Percentiles rank a stretch among this genome's conserved stretches.
phyloP scores from a whole-genome alignment of 352 stramenopile genomes.

The Pythium oligandrum region DNA sequence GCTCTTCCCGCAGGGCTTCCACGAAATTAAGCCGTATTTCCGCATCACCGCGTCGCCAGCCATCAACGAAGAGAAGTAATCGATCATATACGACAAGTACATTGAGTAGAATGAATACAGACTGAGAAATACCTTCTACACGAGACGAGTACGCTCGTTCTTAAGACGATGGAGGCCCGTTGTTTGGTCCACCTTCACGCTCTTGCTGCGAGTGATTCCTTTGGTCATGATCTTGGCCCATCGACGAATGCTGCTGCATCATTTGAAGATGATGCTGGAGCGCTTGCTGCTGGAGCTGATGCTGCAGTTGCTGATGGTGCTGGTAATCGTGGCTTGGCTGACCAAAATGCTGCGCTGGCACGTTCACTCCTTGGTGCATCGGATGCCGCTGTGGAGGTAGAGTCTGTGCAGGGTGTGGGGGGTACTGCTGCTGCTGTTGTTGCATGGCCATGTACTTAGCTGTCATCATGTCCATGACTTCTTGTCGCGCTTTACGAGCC shows the following conservation, averaged over 20 bases:
- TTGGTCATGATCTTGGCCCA: too few species aligned
- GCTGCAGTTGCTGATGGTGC: slow-evolving; percentile 34
- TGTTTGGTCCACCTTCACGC: too few species aligned
- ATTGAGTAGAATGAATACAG: too few species aligned
- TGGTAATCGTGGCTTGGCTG: slow-evolving; percentile 45
- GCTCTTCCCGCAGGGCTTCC: slow-evolving; percentile 74
- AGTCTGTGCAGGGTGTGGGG: slow-evolving; percentile 20
- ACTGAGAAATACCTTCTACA: too few species aligned
- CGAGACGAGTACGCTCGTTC: too few species aligned
- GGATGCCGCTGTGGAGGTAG: slow-evolving; percentile 16
- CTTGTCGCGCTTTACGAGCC: slow-evolving; percentile 66
- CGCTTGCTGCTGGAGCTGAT: slow-evolving; percentile 42
- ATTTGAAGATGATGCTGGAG: slow-evolving; percentile 41
- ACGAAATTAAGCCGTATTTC: slow-evolving; percentile 80
- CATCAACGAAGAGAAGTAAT: slow-evolving; percentile 48
- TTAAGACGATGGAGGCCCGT: too few species aligned
- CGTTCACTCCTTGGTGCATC: slow-evolving; percentile 13
- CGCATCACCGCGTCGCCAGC: slow-evolving; percentile 68
- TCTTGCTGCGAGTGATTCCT: too few species aligned
- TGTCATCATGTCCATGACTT: slow-evolving; percentile 81
- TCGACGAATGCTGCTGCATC: slow-evolving; percentile 22
- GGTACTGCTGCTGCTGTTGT: slow-evolving; percentile 43
- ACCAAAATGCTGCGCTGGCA: slow-evolving; percentile 41
- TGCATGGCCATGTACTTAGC: slow-evolving; percentile 74
- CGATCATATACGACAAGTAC: too few species aligned